A percentile compares a stretch with the other conserved stretches of the same genome.
phyloP scores from a whole-genome alignment of 768 basidiomycete species.

The Leccinum olivaceopallidum region DNA sequence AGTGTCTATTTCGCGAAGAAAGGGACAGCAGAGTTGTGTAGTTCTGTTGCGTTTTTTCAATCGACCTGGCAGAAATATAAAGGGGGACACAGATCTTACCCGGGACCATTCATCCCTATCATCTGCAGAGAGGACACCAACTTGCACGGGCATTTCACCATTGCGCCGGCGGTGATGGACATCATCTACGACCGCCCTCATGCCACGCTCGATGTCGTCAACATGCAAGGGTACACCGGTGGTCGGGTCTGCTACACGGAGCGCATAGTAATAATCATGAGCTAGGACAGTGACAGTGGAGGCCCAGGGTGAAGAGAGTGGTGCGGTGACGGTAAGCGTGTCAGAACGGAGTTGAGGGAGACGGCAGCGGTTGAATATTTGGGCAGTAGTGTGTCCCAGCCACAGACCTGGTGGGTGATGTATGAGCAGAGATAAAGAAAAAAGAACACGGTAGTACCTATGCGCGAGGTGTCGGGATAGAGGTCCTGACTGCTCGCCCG shows the following conservation, averaged over 20 bases:
- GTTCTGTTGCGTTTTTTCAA: slow-evolving; percentile 43
- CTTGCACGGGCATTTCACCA: slow-evolving; percentile 58
- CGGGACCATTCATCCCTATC: slow-evolving; percentile 80
- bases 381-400: slow-evolving; percentile 56
- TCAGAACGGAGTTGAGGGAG: slow-evolving; percentile 73
- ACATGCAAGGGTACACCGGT: slow-evolving; percentile 34
- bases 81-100: slow-evolving; percentile 41
- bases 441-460: slow-evolving; percentile 44
- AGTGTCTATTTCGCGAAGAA: slow-evolving; percentile 61
- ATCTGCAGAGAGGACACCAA: slow-evolving; percentile 79
- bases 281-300: slow-evolving; percentile 67
- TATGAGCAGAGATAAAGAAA: neutral
- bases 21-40: slow-evolving; percentile 66
- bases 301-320: slow-evolving; percentile 40
- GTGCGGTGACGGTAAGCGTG: slow-evolving; percentile 46
- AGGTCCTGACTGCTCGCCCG: slow-evolving; percentile 56
- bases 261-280: slow-evolving; percentile 76
- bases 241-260: slow-evolving; percentile 54
- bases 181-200: slow-evolving; percentile 54
- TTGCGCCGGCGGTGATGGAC: slow-evolving; percentile 48
- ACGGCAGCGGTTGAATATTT: slow-evolving; percentile 50
- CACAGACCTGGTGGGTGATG: slow-evolving; percentile 48
- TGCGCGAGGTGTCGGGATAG: slow-evolving; percentile 68
- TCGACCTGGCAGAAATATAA: neutral
- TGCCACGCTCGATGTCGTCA: slow-evolving; percentile 44